These are phyloP conservation scores for Colletotrichum spaethianum DNA, from an alignment of 2,329 filamentous ascomycete genomes.

Conservation along the genomic window DNA sequence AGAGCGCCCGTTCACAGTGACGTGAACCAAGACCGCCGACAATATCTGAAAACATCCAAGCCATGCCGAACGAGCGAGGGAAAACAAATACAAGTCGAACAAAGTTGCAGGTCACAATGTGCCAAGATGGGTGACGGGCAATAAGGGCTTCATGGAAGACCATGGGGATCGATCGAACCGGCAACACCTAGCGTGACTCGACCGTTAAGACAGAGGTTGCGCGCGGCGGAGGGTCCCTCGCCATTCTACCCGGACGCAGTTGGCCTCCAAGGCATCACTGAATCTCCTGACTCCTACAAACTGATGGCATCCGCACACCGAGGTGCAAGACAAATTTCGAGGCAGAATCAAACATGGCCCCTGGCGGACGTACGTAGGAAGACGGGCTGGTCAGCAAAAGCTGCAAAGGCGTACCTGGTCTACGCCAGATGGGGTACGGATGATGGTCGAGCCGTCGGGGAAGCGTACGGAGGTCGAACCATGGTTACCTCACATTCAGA, in stretches of 20 bases:
- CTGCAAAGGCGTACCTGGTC: not conserved
- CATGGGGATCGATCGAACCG: not conserved
- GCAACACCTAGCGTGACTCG: not conserved
- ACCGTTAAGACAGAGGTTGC: not conserved
- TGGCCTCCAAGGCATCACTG: not conserved
- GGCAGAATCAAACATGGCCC: not conserved
- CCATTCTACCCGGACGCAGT: not conserved
- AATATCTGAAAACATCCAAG: not conserved
- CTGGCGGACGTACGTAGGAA: not conserved
- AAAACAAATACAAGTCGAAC: not conserved
- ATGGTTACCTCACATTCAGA: constrained; percentile 5
- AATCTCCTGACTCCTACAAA: not conserved
- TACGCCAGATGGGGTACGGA: constrained; percentile 13
- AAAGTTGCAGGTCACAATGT: not conserved
- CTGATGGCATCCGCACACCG: not conserved
- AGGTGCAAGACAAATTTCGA: not conserved
- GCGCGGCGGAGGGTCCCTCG: not conserved
- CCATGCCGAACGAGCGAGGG: not conserved
- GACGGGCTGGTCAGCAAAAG: not conserved
- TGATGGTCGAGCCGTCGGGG: constrained; percentile 18
- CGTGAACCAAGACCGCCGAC: not conserved
- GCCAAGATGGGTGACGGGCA: not conserved
- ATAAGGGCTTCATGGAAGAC: not conserved
- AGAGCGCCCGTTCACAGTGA: not conserved
- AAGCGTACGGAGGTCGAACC: not conserved